Evolutionary conservation across 345 rosid species (phyloP), one percentile per base, ranked within the genome.

Genomic region (Angophora floribunda): DNA sequence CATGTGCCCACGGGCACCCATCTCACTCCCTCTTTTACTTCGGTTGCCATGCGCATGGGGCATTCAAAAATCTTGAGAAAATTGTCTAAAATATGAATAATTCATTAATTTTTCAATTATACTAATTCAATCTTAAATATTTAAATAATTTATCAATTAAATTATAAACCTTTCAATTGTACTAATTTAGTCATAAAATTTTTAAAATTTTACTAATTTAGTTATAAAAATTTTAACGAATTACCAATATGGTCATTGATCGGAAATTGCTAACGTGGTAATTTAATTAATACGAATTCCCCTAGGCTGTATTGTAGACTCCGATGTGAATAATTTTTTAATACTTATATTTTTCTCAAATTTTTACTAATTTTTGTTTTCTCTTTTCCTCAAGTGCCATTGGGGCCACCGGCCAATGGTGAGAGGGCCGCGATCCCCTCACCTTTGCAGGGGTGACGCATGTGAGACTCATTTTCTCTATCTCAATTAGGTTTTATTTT

Each of bases 251-350:
- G 26, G 7, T 61, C 26, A 0, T 10, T 8, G 7, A 12, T 5
- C 0, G 2, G 2, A 28, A 26, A 61, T 61, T 61, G 0, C 1
- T 61, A 0, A 28, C 4, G 0, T 26, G 10, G 0, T 55, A 2
- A 55, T 55, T 0, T 55, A 55, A 5, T 55, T 22, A 55, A 55
- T 55, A 28, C 0, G 21, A 0, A 55, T 8, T 9, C 0, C 22
- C 28, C 28, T 55, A 55, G 3, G 28, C 22, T 5, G 61, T 21
- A 55, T 5, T 5, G 22, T 55, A 7, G 12, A 55, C 9, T 4
- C 1, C 0, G 2, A 55, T 22, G 5, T 8, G 12, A 5, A 22
- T 2, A 55, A 9, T 9, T 55, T 22, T 55, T 53, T n/a, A n/a
- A n/a, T n/a, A n/a, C n/a, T n/a, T n/a, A n/a, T n/a, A 3, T 21